Evolutionary conservation across 106 monocot genomes (phyloP).

Genomic region (Dendrobium nobile): DNA sequence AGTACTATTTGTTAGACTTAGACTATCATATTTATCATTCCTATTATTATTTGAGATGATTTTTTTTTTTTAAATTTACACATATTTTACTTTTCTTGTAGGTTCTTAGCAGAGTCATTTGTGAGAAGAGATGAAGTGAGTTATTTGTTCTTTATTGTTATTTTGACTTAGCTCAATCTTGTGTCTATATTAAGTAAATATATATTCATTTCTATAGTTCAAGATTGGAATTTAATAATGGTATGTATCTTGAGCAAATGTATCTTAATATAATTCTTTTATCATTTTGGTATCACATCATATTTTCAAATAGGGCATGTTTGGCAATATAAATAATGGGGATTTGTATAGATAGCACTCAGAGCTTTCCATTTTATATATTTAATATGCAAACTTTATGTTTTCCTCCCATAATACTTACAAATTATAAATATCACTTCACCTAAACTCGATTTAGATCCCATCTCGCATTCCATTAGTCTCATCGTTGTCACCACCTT

Average conservation of each 20-base stretch:
- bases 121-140: slow-evolving; percentile 1
- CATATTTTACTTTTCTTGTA: background rate
- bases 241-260: background rate
- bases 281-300: background rate
- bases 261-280: background rate
- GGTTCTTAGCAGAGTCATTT: background rate
- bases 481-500: no score
- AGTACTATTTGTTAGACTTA: background rate
- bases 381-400: no score
- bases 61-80: background rate
- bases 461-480: no score
- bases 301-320: no score
- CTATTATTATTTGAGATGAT: background rate
- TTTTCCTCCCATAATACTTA: no score
- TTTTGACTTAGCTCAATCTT: background rate
- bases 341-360: no score
- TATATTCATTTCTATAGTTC: background rate
- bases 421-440: no score
- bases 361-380: no score
- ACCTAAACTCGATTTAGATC: no score
- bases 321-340: no score
- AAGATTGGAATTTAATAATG: background rate
- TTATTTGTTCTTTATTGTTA: background rate
- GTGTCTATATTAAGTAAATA: background rate
- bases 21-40: background rate